phyloP scores from a whole-genome alignment of 306 rosid genomes.

The Rosa lucieae region DNA sequence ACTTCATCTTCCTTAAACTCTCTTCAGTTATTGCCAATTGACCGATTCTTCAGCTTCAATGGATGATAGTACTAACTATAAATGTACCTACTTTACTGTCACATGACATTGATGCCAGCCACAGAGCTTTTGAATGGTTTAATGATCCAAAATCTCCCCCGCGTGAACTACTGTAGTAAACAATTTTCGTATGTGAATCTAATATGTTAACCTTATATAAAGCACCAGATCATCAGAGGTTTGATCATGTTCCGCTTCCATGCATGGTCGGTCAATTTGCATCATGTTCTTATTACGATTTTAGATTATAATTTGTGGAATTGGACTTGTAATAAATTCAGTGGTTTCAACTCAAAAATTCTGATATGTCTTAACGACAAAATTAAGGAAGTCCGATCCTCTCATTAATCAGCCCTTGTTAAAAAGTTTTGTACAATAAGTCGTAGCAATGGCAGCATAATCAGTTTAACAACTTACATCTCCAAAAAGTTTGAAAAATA shows the following conservation, averaged over 20 bases:
- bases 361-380: neutral
- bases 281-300: neutral
- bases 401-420: neutral
- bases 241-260: neutral
- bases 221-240: neutral
- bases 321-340: neutral
- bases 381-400: neutral
- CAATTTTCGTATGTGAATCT: neutral
- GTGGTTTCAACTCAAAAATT: neutral
- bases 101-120: neutral
- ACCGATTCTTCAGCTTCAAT: neutral
- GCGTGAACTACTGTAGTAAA: neutral
- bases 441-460: neutral
- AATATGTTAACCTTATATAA: neutral
- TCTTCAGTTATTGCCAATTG: neutral
- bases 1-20: neutral
- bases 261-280: neutral
- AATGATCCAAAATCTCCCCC: neutral
- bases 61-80: neutral
- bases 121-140: neutral
- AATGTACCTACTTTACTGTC: neutral
- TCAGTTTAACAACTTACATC: neutral
- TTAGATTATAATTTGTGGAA: neutral
- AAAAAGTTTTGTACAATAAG: neutral
- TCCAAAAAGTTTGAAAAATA: neutral